Evolutionary conservation across 2,329 filamentous ascomycete genomes (phyloP).

Genomic region (Neofusicoccum sp.): DNA sequence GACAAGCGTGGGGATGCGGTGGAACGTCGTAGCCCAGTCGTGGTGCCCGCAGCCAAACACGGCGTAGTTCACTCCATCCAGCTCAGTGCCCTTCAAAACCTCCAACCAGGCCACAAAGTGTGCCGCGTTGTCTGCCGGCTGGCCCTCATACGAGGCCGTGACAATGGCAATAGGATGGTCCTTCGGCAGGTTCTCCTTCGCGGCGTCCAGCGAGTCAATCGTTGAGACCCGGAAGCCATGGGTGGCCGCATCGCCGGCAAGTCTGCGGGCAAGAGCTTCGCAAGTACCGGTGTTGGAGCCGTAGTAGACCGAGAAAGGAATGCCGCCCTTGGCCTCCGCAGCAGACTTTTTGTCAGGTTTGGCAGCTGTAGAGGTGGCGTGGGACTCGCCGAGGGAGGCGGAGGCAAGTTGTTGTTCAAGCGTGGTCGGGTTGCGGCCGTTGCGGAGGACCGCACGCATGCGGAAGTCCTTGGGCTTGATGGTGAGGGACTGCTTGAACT

Average conservation of each 20-base stretch:
- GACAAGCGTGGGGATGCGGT: constrained; percentile 43
- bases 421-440: constrained; percentile 34
- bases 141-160: constrained; percentile 47
- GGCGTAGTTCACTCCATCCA: constrained; percentile 40
- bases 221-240: constrained; percentile 41
- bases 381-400: constrained; percentile 3
- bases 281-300: constrained; percentile 48
- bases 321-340: background rate
- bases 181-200: constrained; percentile 36
- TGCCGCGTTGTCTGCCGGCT: constrained; percentile 47
- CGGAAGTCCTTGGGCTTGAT: constrained; percentile 48
- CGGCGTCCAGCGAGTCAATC: constrained; percentile 39
- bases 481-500: constrained; percentile 49
- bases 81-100: constrained; percentile 30
- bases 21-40: constrained; percentile 47
- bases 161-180: constrained; percentile 44
- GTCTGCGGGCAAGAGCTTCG: constrained; percentile 43
- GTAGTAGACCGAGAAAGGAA: constrained; percentile 38
- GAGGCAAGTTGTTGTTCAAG: constrained; percentile 34
- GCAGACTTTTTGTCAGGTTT: constrained; percentile 6
- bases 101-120: constrained; percentile 46
- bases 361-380: constrained; percentile 8
- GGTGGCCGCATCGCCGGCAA: constrained; percentile 38
- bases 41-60: constrained; percentile 47
- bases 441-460: constrained; percentile 41